Evolutionary conservation across 805 yeast genomes (phyloP).

Genomic region (Metschnikowia shivogae): DNA sequence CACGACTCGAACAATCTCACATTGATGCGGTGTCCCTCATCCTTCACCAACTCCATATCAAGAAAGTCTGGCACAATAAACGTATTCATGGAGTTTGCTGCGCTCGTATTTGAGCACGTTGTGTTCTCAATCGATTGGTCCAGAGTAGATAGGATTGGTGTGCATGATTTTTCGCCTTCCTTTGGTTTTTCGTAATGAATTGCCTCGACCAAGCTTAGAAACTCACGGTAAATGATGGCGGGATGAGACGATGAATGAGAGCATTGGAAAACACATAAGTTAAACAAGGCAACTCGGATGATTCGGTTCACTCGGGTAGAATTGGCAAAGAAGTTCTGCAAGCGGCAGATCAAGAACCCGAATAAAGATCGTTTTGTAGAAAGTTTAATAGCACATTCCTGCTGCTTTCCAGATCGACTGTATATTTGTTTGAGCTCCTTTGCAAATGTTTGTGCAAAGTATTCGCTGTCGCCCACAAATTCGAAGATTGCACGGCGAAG

Average conservation of each 20-base stretch:
- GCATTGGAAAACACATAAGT: conserved; percentile 8
- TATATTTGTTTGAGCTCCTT: conserved; percentile 7
- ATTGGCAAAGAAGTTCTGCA: conserved; percentile 8
- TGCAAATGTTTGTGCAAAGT: conserved; percentile 10
- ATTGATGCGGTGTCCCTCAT: conserved; percentile 11
- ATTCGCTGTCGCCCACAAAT: conserved; percentile 5
- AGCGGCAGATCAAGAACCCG: conserved; percentile 4
- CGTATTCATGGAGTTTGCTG: background rate
- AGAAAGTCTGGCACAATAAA: conserved; percentile 2
- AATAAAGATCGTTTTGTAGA: conserved; percentile 9
- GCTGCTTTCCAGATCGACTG: background rate
- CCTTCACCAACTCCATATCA: conserved; percentile 1
- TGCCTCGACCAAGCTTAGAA: background rate
- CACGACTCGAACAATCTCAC: conserved; percentile 12
- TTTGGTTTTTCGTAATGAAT: background rate
- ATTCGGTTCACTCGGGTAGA: conserved; percentile 9
- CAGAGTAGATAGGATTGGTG: background rate
- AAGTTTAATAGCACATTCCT: conserved; percentile 5
- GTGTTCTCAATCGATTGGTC: background rate
- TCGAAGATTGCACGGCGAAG: conserved; percentile 6
- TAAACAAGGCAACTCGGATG: conserved; percentile 6
- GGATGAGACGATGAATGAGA: conserved; percentile 6
- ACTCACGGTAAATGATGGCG: background rate
- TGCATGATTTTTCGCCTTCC: background rate
- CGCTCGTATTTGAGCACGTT: background rate